Base-by-base conservation (phyloP, 2,329 filamentous ascomycete genomes). In the Penicillium hordei region DNA sequence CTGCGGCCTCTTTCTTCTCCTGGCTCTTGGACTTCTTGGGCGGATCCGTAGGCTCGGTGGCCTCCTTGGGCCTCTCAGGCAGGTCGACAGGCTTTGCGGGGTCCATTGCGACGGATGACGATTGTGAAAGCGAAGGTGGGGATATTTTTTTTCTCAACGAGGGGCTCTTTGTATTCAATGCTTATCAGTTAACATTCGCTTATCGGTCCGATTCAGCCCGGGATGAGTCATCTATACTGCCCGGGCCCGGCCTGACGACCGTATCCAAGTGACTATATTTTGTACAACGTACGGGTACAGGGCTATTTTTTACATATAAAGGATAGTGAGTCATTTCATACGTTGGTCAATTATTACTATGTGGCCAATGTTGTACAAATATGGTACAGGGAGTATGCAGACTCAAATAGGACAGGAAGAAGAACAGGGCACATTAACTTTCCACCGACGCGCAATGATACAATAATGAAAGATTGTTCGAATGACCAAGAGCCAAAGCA, bases 21-120 rank as follows among this genome's bases (percentile, higher is more conserved):
- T 68, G 73, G 65, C 53, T 61, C 59, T 67, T 72, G 10, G 78
- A 81, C 70, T 85, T 85, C 73, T 84, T 85, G 53, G 61, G 59
- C 7, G 57, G 58, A 19, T 39, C 60, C 38, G 54, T 43, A 31
- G 57, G 39, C 19, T 57, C 57, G 8, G 39, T 39, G 36, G 57
- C 59, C 57, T 60, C 64, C 58, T 66, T 66, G 46, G 63, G 64
- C 60, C 65, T 63, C 60, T 66, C 64, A 33, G 65, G 65, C 51
- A 67, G 50, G 43, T 67, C 65, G 15, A 61, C 59, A 17, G 64
- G 65, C 64, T 65, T 67, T 56, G 57, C 61, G 25, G 65, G 63
- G 60, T 67, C 65, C 65, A 67, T 67, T 55, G 52, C 42, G 58
- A 60, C 60, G 40, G 40, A 48, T 51, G 17, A 36, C 50, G 42